Conservation (phyloP, 495 filamentous ascomycete genomes). For the Apiosordaria backusii region DNA sequence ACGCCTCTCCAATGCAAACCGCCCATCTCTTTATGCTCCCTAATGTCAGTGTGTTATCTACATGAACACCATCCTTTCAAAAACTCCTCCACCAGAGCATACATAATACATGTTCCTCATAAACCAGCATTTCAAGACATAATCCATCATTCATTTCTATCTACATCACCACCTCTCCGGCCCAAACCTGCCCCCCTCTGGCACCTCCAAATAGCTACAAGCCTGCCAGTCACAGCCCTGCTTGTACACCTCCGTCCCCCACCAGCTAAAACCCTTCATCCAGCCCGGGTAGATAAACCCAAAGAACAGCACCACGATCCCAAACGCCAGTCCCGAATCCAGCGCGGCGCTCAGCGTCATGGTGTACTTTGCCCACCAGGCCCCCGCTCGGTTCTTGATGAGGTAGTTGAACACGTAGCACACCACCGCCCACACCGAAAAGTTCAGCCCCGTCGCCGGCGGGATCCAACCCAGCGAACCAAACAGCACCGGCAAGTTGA, state of each 20-base stretch:
- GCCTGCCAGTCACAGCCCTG: slow-evolving; percentile 63
- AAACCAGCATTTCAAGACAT: not conserved
- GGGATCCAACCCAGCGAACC: slow-evolving; percentile 77
- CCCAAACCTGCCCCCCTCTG: slow-evolving; percentile 55
- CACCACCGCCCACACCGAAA: slow-evolving; percentile 75
- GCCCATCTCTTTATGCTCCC: not conserved
- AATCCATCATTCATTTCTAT: not conserved
- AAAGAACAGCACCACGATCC: slow-evolving; percentile 79
- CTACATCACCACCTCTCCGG: slow-evolving; percentile 51
- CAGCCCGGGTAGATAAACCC: slow-evolving; percentile 69
- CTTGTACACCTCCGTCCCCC: slow-evolving; percentile 72
- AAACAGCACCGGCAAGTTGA: slow-evolving; percentile 70
- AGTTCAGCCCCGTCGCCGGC: slow-evolving; percentile 80
- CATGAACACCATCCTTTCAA: no score
- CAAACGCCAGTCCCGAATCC: slow-evolving; percentile 76
- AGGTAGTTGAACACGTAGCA: slow-evolving; percentile 79
- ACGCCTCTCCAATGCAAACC: no score
- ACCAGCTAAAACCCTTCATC: slow-evolving; percentile 64
- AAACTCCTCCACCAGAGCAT: no score
- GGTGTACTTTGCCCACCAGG: slow-evolving; percentile 87
- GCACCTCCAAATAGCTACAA: slow-evolving; percentile 52
- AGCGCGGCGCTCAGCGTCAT: slow-evolving; percentile 81
- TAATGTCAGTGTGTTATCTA: not conserved
- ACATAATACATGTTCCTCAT: not conserved
- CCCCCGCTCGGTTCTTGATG: slow-evolving; percentile 58